Conservation (phyloP, 768 basidiomycete species). For the Podaxis mareebaensis region DNA sequence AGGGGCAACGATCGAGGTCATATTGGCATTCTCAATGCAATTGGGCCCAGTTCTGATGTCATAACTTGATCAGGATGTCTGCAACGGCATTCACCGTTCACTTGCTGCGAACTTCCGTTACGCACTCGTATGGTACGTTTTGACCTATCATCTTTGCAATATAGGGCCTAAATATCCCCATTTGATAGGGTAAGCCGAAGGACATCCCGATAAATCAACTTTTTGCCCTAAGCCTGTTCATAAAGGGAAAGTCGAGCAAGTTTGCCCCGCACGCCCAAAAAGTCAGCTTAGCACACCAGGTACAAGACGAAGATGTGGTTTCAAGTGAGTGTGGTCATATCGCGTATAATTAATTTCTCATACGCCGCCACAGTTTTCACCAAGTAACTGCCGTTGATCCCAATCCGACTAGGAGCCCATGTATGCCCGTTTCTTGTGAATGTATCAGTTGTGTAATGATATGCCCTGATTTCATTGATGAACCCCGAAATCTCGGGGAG, state of each 20-base stretch:
- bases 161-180: background rate
- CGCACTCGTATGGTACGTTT: slow-evolving; percentile 79
- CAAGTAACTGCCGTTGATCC: slow-evolving; percentile 20
- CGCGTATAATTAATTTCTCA: slow-evolving; percentile 26
- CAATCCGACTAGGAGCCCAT: background rate
- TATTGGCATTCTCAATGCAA: background rate
- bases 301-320: slow-evolving; percentile 87
- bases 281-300: slow-evolving; percentile 80
- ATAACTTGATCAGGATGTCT: slow-evolving; percentile 62
- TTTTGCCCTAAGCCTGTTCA: slow-evolving; percentile 5
- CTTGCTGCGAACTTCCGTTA: slow-evolving; percentile 92
- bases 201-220: too few species aligned
- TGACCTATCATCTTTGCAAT: background rate
- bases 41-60: background rate
- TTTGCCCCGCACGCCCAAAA: slow-evolving; percentile 95
- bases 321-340: slow-evolving; percentile 60
- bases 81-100: slow-evolving; percentile 90
- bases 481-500: slow-evolving; percentile 4
- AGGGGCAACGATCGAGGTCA: slow-evolving; percentile 91
- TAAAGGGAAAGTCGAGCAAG: slow-evolving; percentile 89
- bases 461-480: background rate
- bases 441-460: background rate
- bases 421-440: background rate
- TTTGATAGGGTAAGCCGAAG: slow-evolving; percentile 9
- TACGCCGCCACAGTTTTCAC: slow-evolving; percentile 33